Evolutionary conservation across 2,329 filamentous ascomycete species (phyloP).

Genomic region (Xylariaceae sp.): DNA sequence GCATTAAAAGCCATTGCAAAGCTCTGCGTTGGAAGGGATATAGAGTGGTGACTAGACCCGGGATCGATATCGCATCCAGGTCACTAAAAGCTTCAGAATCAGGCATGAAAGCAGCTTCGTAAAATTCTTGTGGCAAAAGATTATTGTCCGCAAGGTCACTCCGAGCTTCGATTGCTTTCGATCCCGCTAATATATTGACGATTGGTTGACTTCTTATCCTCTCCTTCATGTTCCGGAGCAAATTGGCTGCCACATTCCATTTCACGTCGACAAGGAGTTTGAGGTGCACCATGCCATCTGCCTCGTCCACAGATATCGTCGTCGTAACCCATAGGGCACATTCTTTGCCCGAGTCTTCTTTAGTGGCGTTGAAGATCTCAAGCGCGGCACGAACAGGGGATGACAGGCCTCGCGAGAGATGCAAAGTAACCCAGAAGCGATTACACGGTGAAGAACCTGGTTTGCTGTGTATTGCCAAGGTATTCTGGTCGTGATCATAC

Average conservation of each 20-base stretch:
- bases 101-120: slow-evolving; percentile 66
- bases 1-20: slow-evolving; percentile 65
- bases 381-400: slow-evolving; percentile 11
- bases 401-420: slow-evolving; percentile 10
- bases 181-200: slow-evolving; percentile 35
- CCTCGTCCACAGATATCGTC: slow-evolving; percentile 32
- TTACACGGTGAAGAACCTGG: slow-evolving; percentile 3
- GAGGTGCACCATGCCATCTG: slow-evolving; percentile 27
- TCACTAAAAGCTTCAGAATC: slow-evolving; percentile 37
- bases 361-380: slow-evolving; percentile 12
- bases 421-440: slow-evolving; percentile 14
- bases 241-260: slow-evolving; percentile 42
- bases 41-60: slow-evolving; percentile 48
- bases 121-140: slow-evolving; percentile 58
- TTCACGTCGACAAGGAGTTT: slow-evolving; percentile 36
- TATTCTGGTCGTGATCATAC: slow-evolving; percentile 3
- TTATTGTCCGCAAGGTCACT: slow-evolving; percentile 22
- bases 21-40: slow-evolving; percentile 73
- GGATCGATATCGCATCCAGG: slow-evolving; percentile 40
- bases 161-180: not conserved
- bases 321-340: slow-evolving; percentile 34
- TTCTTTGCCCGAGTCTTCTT: slow-evolving; percentile 16
- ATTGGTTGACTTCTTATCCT: slow-evolving; percentile 35
- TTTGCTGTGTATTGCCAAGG: slow-evolving; percentile 11
- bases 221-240: slow-evolving; percentile 31